Conservation (phyloP, 768 basidiomycete genomes). For the Termitomyces sp. region DNA sequence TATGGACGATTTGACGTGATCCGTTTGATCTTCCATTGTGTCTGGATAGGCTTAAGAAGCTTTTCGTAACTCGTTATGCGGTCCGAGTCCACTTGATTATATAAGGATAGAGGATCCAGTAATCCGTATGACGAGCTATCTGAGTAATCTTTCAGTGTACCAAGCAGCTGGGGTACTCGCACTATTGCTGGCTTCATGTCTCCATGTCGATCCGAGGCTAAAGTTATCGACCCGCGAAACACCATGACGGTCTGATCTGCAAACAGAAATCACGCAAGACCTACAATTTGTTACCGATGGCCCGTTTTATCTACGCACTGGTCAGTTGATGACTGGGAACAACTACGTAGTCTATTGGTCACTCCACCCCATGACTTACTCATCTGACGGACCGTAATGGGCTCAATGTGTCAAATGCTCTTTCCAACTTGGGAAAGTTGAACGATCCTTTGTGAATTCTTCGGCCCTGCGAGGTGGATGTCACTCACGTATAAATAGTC, state of each 20-base stretch:
- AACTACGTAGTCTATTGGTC: neutral
- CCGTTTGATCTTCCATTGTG: too few relatives aligned
- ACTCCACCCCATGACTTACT: neutral
- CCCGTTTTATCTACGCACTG: neutral
- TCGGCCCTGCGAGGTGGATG: neutral
- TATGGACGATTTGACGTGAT: too few relatives aligned
- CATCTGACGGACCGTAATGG: neutral
- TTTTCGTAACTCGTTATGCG: too few relatives aligned
- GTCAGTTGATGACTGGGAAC: neutral
- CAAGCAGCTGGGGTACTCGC: too few relatives aligned
- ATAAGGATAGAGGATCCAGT: too few relatives aligned
- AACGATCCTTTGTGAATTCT: neutral
- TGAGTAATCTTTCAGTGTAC: too few relatives aligned
- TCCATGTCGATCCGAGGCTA: too few relatives aligned
- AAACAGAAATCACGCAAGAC: neutral
- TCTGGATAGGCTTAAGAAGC: too few relatives aligned
- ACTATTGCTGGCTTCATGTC: neutral
- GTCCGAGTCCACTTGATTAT: too few relatives aligned
- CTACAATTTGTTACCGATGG: neutral
- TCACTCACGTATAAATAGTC: neutral
- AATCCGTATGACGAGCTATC: too few relatives aligned
- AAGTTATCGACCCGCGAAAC: neutral
- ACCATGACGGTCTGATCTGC: neutral
- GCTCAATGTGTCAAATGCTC: neutral
- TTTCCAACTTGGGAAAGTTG: neutral